Evolutionary conservation across 139 green algal species (phyloP).

Genomic region (Trebouxia sp.): DNA sequence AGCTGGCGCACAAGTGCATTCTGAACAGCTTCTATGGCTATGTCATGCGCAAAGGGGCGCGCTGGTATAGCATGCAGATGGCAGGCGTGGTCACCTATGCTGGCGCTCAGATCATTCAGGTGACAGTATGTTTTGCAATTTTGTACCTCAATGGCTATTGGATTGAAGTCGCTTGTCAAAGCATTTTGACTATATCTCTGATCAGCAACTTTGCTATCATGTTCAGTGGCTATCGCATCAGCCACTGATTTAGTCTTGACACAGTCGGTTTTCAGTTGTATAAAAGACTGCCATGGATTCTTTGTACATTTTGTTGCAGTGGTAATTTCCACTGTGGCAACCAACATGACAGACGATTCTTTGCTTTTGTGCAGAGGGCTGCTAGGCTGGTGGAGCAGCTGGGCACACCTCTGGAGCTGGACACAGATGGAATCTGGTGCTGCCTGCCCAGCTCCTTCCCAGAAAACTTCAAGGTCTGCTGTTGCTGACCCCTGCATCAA

Average conservation of each 20-base stretch:
- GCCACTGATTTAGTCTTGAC: too few species aligned
- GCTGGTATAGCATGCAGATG: conserved; percentile 99
- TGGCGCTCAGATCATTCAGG: conserved; percentile 95
- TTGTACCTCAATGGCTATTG: too few species aligned
- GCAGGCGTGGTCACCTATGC: conserved; percentile 97
- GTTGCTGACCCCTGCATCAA: not conserved
- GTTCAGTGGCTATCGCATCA: too few species aligned
- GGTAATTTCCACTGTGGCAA: too few species aligned
- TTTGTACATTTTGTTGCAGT: too few species aligned
- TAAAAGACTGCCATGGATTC: too few species aligned
- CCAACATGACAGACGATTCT: too few species aligned
- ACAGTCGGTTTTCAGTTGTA: too few species aligned
- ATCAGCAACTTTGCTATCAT: too few species aligned
- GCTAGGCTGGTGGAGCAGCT: conserved; percentile 74
- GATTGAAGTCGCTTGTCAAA: too few species aligned
- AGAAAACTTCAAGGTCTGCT: conserved; percentile 85
- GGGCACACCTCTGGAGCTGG: conserved; percentile 93
- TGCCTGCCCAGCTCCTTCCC: conserved; percentile 90
- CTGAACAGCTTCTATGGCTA: conserved; percentile 98
- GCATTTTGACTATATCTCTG: too few species aligned
- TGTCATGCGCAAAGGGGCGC: conserved; percentile 91
- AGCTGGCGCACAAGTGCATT: conserved; percentile 99
- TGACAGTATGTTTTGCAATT: not conserved
- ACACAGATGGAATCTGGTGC: conserved; percentile 99
- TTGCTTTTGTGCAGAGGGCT: conserved; percentile 75